These are phyloP conservation scores for Geranomyces variabilis DNA, from an alignment of 192 early-diverging fungal genomes.

Conservation along the genomic window DNA sequence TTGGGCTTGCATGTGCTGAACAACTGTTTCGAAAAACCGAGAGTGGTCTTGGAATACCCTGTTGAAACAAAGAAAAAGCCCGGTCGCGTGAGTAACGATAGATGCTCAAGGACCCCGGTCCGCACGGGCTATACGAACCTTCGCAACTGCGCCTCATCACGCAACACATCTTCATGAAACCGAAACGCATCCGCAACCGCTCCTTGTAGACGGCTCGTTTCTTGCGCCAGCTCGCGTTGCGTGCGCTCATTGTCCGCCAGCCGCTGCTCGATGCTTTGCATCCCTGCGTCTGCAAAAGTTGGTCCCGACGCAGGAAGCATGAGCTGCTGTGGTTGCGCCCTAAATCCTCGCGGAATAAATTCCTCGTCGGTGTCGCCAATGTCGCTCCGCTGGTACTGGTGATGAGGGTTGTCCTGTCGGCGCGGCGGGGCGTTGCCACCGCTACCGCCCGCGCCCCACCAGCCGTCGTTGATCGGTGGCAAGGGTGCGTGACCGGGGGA, in stretches of 20 bases:
- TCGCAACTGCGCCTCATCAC: slow-evolving; percentile 15
- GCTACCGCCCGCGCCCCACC: too few species aligned
- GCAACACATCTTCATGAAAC: slow-evolving; percentile 18
- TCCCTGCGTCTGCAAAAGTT: neutral
- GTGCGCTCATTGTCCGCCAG: slow-evolving; percentile 21
- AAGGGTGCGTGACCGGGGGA: too few species aligned
- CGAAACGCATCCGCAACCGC: slow-evolving; percentile 15
- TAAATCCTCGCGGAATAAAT: too few species aligned
- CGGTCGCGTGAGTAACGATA: too few species aligned
- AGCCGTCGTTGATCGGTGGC: too few species aligned
- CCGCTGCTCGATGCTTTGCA: slow-evolving; percentile 15
- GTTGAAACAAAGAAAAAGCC: neutral
- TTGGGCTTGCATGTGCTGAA: slow-evolving; percentile 19
- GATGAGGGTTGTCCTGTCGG: too few species aligned
- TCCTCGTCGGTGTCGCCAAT: too few species aligned
- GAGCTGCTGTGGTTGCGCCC: too few species aligned
- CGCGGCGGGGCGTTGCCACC: too few species aligned
- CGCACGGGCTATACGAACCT: neutral
- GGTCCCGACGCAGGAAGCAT: too few species aligned
- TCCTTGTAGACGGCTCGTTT: slow-evolving; percentile 11
- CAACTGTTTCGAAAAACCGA: slow-evolving; percentile 15
- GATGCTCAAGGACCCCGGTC: too few species aligned
- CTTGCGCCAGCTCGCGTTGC: slow-evolving; percentile 9
- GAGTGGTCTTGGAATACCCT: slow-evolving; percentile 27
- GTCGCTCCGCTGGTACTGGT: too few species aligned